A percentile compares a stretch with the other conserved stretches of the same genome.
Evolutionary conservation across 768 basidiomycete species (phyloP).

Genomic region (Ramaria sp.): DNA sequence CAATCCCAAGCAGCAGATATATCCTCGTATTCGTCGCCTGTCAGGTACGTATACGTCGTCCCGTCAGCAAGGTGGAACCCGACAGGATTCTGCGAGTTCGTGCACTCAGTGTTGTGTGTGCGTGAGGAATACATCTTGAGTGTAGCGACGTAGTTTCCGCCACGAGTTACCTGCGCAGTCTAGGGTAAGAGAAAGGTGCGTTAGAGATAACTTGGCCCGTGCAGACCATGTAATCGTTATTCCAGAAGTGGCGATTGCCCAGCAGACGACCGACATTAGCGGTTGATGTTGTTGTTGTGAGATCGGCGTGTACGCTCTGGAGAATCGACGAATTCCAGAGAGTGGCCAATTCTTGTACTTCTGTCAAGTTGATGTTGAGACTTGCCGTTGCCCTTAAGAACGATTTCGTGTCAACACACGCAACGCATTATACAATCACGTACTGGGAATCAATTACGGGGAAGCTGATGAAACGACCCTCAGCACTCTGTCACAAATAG

Average conservation of each 20-base stretch:
- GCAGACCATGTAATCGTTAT: conserved; percentile 58
- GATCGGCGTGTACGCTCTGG: conserved; percentile 25
- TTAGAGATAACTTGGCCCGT: not conserved
- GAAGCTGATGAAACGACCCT: conserved; percentile 60
- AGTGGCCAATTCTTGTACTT: conserved; percentile 38
- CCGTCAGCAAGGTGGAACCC: conserved; percentile 68
- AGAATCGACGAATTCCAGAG: conserved; percentile 39
- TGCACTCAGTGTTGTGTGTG: conserved; percentile 52
- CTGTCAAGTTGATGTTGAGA: conserved; percentile 46
- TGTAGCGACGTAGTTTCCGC: conserved; percentile 45
- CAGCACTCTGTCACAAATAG: conserved; percentile 34
- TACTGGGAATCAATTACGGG: conserved; percentile 40
- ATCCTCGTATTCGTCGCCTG: conserved; percentile 63
- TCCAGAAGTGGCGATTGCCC: conserved; percentile 57
- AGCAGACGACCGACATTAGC: conserved; percentile 44
- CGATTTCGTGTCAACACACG: conserved; percentile 5
- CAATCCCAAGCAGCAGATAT: conserved; percentile 68
- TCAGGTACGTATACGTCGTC: conserved; percentile 49
- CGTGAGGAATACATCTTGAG: conserved; percentile 53
- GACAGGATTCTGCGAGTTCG: conserved; percentile 51
- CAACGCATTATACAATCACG: conserved; percentile 12
- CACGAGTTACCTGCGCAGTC: conserved; percentile 45
- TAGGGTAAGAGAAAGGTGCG: not conserved
- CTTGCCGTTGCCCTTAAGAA: conserved; percentile 41
- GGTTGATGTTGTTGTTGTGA: conserved; percentile 26